Evolutionary conservation across 1,284 basidiomycete genomes (phyloP), one percentile per base, ranked within the genome.

Genomic region (Trichosporon coremiiforme): DNA sequence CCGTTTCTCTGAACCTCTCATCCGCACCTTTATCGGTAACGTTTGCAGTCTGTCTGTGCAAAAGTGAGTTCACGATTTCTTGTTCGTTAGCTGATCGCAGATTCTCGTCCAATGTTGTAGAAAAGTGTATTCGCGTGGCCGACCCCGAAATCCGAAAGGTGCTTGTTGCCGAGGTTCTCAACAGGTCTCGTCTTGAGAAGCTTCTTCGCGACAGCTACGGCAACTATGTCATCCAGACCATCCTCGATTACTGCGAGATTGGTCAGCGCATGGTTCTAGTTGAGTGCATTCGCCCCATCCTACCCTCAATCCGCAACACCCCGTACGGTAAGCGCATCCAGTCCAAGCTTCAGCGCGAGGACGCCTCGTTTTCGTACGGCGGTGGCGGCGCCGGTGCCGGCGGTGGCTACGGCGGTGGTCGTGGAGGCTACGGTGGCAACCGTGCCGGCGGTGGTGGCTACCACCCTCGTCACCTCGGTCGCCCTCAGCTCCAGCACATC

Each of bases 261-360:
- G 86, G 83, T 25, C 95, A 98, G 83, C 91, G 95, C 63, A 90
- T 85, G 82, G 80, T 84, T 25, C 89, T 98, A 55, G 93, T 98
- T 41, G 94, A 97, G 80, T 93, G 93, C 76, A 98, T 98, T 80
- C 91, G 95, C 67, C 95, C 95, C n/a, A 94, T 97, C 72, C 87
- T 98, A 33, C 95, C 94, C 2, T 87, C 97, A 74, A 97, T 98
- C 80, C 91, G 95, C 78, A 98, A 97, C 85, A 98, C 95, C 4
- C 95, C 95, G 3, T 98, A 98, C 78, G 95, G 95, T 77, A 98
- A 98, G 86, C 91, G 95, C 67, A 98, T 98, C 77, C 95, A 97
- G 85, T 95, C 94, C 86, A 97, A 97, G 85, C 86, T 98, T 68
- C 94, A 96, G 83, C 91, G 94, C 69, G 93, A 95, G 85, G 92